Percentiles rank a stretch among this genome's conserved stretches.
These are phyloP conservation scores for Maudiozyma humilis DNA, from an alignment of 1,139 yeast species.

Conservation along the genomic window DNA sequence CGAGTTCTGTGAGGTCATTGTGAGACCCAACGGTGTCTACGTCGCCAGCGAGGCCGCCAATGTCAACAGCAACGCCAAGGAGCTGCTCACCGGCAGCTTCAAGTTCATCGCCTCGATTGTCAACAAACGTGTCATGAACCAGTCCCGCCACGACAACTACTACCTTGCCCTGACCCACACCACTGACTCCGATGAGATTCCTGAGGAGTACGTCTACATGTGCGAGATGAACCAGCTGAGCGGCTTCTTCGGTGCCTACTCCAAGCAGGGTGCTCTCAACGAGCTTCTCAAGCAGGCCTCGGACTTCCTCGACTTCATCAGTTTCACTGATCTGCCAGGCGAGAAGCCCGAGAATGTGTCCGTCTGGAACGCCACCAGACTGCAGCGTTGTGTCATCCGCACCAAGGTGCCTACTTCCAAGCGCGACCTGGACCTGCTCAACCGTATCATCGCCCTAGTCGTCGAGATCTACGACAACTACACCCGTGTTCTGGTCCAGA, in stretches of 20 bases:
- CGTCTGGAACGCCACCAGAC: slow-evolving; percentile 42
- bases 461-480: slow-evolving; percentile 37
- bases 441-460: slow-evolving; percentile 29
- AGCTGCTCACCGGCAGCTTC: slow-evolving; percentile 21
- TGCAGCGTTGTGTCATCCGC: slow-evolving; percentile 38
- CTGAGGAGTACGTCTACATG: slow-evolving; percentile 77
- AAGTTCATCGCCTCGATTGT: slow-evolving; percentile 79
- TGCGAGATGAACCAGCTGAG: slow-evolving; percentile 78
- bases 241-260: slow-evolving; percentile 47
- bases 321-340: slow-evolving; percentile 74
- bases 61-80: slow-evolving; percentile 17
- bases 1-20: slow-evolving; percentile 56
- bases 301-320: slow-evolving; percentile 51
- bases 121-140: slow-evolving; percentile 75
- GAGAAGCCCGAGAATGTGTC: slow-evolving; percentile 50
- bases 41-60: slow-evolving; percentile 38
- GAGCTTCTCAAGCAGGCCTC: slow-evolving; percentile 46
- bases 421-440: slow-evolving; percentile 21
- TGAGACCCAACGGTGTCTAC: slow-evolving; percentile 50
- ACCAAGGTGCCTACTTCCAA: slow-evolving; percentile 19
- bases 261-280: slow-evolving; percentile 35
- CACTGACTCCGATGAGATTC: slow-evolving; percentile 56
- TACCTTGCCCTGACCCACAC: slow-evolving; percentile 80
- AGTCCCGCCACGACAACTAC: slow-evolving; percentile 66
- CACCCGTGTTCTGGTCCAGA: slow-evolving; percentile 33